phyloP scores from a whole-genome alignment of 371 early-diverging fungal genomes.

The Mucor velutinosus region DNA sequence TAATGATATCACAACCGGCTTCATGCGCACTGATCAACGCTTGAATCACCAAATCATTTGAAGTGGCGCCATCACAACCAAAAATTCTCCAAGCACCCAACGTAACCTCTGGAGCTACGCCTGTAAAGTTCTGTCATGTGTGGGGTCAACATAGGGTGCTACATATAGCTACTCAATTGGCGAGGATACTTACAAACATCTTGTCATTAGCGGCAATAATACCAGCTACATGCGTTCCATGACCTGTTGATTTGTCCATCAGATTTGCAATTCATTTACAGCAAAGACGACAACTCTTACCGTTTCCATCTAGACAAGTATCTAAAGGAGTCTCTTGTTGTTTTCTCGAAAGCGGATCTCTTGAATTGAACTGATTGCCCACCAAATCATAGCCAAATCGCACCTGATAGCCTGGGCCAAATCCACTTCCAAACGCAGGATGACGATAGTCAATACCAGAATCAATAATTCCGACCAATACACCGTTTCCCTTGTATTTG shows the following conservation, averaged over 20 bases:
- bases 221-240: slow-evolving; percentile 73
- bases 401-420: slow-evolving; percentile 61
- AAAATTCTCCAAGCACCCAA: slow-evolving; percentile 70
- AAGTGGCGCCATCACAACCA: slow-evolving; percentile 67
- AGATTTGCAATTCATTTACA: background rate
- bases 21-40: slow-evolving; percentile 70
- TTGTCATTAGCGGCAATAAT: slow-evolving; percentile 64
- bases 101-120: slow-evolving; percentile 69
- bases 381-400: slow-evolving; percentile 63
- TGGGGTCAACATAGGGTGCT: background rate
- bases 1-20: slow-evolving; percentile 63
- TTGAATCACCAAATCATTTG: slow-evolving; percentile 66
- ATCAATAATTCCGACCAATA: slow-evolving; percentile 72
- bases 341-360: slow-evolving; percentile 6
- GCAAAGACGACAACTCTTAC: background rate
- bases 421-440: slow-evolving; percentile 71
- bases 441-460: slow-evolving; percentile 74
- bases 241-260: slow-evolving; percentile 26
- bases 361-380: slow-evolving; percentile 35
- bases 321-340: slow-evolving; percentile 22
- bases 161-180: background rate
- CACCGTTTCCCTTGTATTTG: slow-evolving; percentile 59
- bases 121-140: slow-evolving; percentile 44
- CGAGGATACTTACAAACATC: slow-evolving; percentile 15
- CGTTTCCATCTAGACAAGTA: slow-evolving; percentile 22